Evolutionary conservation across 129 eudicot genomes (phyloP), one percentile per base, ranked within the genome.

Genomic region (Erigeron canadensis): DNA sequence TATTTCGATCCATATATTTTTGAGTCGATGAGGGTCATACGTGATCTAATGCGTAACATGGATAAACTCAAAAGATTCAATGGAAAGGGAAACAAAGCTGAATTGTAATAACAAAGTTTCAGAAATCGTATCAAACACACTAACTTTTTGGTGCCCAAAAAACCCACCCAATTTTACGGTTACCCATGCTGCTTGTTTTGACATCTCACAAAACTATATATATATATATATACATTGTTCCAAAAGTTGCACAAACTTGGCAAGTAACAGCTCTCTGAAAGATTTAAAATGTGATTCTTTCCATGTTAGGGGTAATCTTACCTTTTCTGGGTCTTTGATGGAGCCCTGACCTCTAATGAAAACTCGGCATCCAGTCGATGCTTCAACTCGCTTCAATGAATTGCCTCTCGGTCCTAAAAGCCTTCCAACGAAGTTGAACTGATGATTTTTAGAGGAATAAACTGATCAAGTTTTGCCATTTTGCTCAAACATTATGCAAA

Each of bases 401-500:
- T 73, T 73, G 48, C 77, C 77, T 46, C 77, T 65, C 5, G 77
- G 77, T 34, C 77, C 77, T 5, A 73, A n/a, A 73, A 73, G 77
- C 70, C 77, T 73, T 53, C 77, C 77, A 47, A 73, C 77, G 47
- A 73, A 73, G 77, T 73, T 73, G 70, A 73, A 73, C 77, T 73
- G 43, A 63, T 22, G 18, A 65, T 65, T 4, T 62, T 58, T 42
- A 80, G 43, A 40, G 58, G 34, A 50, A 61, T 37, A 11, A 72
- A 28, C 18, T 72, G 46, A 73, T 16, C 18, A 62, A 61, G 70
- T 61, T 60, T 60, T 55, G 48, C 46, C 74, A 65, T 63, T 34
- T 57, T 39, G 21, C 10, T 40, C 71, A 74, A 17, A 69, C 55
- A 74, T 54, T 38, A 48, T 39, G 15, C 6, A 63, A 43, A 7